Conservation (phyloP, 331 rosid species). For the Malus hybrid region DNA sequence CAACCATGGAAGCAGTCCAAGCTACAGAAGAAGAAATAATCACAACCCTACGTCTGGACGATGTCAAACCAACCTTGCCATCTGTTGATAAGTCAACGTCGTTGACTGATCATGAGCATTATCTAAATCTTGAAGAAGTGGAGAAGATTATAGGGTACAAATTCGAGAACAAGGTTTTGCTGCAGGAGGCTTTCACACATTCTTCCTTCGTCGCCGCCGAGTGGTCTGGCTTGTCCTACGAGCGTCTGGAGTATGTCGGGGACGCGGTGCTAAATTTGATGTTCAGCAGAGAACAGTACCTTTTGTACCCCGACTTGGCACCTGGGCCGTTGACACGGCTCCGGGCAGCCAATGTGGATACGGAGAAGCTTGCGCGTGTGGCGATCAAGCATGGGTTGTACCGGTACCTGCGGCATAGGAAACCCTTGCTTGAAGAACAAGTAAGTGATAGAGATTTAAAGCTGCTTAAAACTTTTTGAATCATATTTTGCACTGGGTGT, state of each 20-base stretch:
- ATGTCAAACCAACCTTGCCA: not conserved
- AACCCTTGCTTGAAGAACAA: slow-evolving; percentile 25
- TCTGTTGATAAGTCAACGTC: not conserved
- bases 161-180: slow-evolving; percentile 30
- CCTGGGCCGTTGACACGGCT: slow-evolving; percentile 49
- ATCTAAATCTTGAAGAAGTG: slow-evolving; percentile 19
- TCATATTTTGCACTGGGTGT: too few relatives aligned
- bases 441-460: slow-evolving; percentile 19
- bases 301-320: slow-evolving; percentile 19
- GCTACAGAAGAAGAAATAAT: not conserved
- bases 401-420: slow-evolving; percentile 46
- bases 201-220: slow-evolving; percentile 2
- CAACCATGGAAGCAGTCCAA: not conserved
- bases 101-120: not conserved
- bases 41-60: not conserved
- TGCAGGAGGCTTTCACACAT: slow-evolving; percentile 60
- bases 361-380: slow-evolving; percentile 67
- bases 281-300: slow-evolving; percentile 36
- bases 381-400: slow-evolving; percentile 40
- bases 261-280: slow-evolving; percentile 45
- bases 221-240: slow-evolving; percentile 8
- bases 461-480: not conserved
- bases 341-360: slow-evolving; percentile 50
- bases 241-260: slow-evolving; percentile 48
- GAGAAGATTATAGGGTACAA: slow-evolving; percentile 39